Base-by-base conservation (phyloP, 306 rosid species). In the Vigna mungo region DNA sequence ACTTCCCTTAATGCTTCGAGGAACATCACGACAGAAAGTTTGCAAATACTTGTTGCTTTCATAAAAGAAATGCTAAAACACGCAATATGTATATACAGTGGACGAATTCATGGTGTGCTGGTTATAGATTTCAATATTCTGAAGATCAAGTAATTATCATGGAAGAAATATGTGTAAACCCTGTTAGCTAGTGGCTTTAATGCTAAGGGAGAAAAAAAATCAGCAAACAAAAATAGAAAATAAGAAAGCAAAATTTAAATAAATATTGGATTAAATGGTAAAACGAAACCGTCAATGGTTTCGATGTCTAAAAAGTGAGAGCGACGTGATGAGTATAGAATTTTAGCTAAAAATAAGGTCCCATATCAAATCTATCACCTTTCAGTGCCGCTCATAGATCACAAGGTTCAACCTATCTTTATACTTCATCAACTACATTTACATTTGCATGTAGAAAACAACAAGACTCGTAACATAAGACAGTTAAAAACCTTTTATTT, bases 281-380 rank as follows among this genome's bases (percentile, higher is more conserved):
- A 80, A 54, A 78, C 46, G 85, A 75, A 78, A 78, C 60, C 80
- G 54, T 84, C 90, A 63, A 68, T 30, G 75, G 87, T 80, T 89
- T 74, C 12, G 36, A 68, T 18, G 80, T 85, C 84, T 64, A 71
- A 78, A 68, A 7, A 43, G 12, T 47, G 82, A 86, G 48, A 78
- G 48, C 69, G 80, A 80, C 59, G 10, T 3, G 9, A 21, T 39
- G 23, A 47, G 49, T 48, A 8, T 21, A 39, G 44, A 25, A 61
- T 18, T 16, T 20, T 17, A 32, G 44, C 43, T 3, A 4, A 0
- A 48, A 53, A 72, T 73, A 83, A 83, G 93, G 80, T 85, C 52
- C 8, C 1, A 30, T 74, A 58, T 87, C 87, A 84, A 85, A 23
- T 84, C 87, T 39, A 47, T 62, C 85, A 79, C 71, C 84, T 82